Evolutionary conservation across 768 basidiomycete genomes (phyloP).

Genomic region (Leccinum incarnatum): DNA sequence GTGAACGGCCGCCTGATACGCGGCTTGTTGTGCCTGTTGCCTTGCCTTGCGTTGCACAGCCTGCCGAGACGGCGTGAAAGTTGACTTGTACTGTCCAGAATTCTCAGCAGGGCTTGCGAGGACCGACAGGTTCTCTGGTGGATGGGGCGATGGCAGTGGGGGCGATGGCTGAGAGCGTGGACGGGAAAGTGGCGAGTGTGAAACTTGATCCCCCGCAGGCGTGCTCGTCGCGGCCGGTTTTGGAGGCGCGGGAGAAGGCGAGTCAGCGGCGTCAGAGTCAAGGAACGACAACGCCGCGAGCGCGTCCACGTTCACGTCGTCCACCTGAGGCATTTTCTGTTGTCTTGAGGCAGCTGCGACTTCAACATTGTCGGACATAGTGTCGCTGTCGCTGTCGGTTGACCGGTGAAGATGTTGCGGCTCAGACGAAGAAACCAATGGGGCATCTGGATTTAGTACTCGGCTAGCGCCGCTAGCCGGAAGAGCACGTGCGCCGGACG

Average conservation of each 20-base stretch:
- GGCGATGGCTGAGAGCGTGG: slow-evolving; percentile 30
- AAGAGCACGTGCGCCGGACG: slow-evolving; percentile 80
- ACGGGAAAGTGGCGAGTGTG: slow-evolving; percentile 27
- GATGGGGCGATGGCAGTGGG: slow-evolving; percentile 31
- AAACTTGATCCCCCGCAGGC: slow-evolving; percentile 2
- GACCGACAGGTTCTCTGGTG: slow-evolving; percentile 28
- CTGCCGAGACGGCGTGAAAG: slow-evolving; percentile 83
- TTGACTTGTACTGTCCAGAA: slow-evolving; percentile 62
- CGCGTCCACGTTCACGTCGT: slow-evolving; percentile 64
- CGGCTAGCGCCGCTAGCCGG: slow-evolving; percentile 32
- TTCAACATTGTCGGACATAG: slow-evolving; percentile 30
- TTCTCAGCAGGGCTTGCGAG: slow-evolving; percentile 26
- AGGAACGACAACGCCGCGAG: slow-evolving; percentile 79
- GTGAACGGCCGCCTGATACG: slow-evolving; percentile 72
- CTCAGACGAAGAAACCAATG: slow-evolving; percentile 40
- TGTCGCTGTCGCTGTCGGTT: slow-evolving; percentile 31
- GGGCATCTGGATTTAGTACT: slow-evolving; percentile 34
- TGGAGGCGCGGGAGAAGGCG: slow-evolving; percentile 21
- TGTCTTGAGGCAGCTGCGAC: slow-evolving; percentile 1
- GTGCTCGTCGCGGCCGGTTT: slow-evolving; percentile 8
- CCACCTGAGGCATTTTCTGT: slow-evolving; percentile 27
- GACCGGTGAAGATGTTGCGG: slow-evolving; percentile 25
- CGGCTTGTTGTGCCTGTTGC: slow-evolving; percentile 78
- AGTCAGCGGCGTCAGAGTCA: slow-evolving; percentile 37
- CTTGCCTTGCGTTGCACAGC: slow-evolving; percentile 85